Evolutionary conservation across 1,284 basidiomycete species (phyloP).

Genomic region (Golubevia sp.): DNA sequence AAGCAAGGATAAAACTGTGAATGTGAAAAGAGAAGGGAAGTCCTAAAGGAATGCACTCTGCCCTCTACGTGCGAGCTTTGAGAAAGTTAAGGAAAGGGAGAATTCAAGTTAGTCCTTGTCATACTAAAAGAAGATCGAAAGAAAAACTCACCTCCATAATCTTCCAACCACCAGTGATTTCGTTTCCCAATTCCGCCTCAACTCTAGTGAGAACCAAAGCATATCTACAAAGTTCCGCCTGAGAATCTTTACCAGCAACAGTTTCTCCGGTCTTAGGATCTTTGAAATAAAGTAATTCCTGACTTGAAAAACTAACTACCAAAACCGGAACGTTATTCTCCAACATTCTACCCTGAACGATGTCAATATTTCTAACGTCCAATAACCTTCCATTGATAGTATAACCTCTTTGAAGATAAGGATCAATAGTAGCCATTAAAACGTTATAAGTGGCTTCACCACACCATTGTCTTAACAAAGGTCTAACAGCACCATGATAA

Average conservation of each 20-base stretch:
- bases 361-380: constrained; percentile 49
- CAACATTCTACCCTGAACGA: constrained; percentile 63
- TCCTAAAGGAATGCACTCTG: too few species aligned
- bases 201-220: constrained; percentile 87
- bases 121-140: too few species aligned
- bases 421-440: constrained; percentile 94
- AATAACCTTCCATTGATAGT: constrained; percentile 54
- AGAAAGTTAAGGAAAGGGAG: too few species aligned
- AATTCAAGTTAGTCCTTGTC: too few species aligned
- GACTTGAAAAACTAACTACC: constrained; percentile 89
- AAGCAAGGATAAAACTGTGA: too few species aligned
- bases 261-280: constrained; percentile 85
- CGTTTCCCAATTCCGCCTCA: constrained; percentile 74
- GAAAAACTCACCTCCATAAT: constrained; percentile 76
- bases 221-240: constrained; percentile 90
- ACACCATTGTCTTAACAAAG: constrained; percentile 87
- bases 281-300: constrained; percentile 90
- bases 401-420: constrained; percentile 86
- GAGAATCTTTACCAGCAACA: constrained; percentile 81
- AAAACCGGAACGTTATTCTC: constrained; percentile 88
- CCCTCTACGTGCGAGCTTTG: too few species aligned
- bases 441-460: constrained; percentile 91
- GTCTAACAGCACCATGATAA: constrained; percentile 85
- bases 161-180: constrained; percentile 97
- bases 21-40: too few species aligned